Base-by-base conservation (phyloP, 2,329 filamentous ascomycete species). In the Cladorrhinum sp. region DNA sequence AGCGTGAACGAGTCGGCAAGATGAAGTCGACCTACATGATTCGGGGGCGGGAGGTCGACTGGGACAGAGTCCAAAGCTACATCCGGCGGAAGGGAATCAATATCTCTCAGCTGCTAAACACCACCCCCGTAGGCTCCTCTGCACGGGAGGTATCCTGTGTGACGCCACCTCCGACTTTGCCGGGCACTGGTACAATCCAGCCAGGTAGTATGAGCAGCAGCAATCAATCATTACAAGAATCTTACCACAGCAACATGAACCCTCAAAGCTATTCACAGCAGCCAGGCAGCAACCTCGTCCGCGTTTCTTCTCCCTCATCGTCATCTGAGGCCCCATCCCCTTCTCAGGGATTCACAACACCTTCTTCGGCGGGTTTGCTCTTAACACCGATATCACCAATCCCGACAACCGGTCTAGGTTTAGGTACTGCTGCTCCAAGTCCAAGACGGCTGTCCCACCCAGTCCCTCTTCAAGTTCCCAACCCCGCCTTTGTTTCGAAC, bases 41-140 rank as follows among this genome's bases (percentile, higher is more conserved):
- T 36, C 60, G 64, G 1, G 62, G 62, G 5, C 57, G 64, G 2
- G 62, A 64, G 29, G 62, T 65, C n/a, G 64, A 65, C 60, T 65
- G 64, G 64, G 64, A 64, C 22, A 57, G 62, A 18, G 62, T 65
- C 8, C 48, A 64, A 1, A 65, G 41, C 32, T 65, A 65, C 50
- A 62, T 65, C 1, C 59, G 54, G 29, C 48, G 64, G 38, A 65
- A 64, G 50, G 64, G 64, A 3, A 45, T 65, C 25, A 59, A 65
- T 38, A 62, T 65, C 9, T 29, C 55, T 12, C 50, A 50, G 9
- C 59, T 63, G 13, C 24, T 65, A 13, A 58, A 62, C 45, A 23
- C 51, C 10, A 55, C 56, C 8, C 12, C 41, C 5, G 16, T 29
- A n/a, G 52, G 54, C 5, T 27, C 59, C 2, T 45, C 57, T n/a